Base-by-base conservation (phyloP, 2,329 filamentous ascomycete species). In the Parastagonospora avenae region DNA sequence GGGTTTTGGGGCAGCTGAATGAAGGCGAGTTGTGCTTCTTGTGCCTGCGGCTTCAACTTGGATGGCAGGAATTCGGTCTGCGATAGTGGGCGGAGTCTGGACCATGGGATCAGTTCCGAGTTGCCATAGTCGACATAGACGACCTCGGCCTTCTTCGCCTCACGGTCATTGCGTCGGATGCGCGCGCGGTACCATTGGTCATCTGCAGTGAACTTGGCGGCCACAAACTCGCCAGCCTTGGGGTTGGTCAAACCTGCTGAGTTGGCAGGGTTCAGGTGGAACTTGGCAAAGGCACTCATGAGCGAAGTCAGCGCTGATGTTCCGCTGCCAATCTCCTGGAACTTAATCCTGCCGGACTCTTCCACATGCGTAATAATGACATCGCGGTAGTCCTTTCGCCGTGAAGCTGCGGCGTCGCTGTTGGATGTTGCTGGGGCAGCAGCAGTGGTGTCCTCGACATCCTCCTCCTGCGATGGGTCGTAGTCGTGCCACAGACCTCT, bases 41-140 rank as follows among this genome's bases (percentile, higher is more conserved):
- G 77, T 3, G 94, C 94, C 78, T 97, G 94, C 0, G 90, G 79
- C 76, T 90, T 92, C 52, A 99, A 85, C 75, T 89, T 92, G 28
- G 65, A 63, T 4, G 84, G 79, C 36, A 85, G 85, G 80, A 97
- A 99, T 65, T 92, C 88, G 12, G 85, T 76, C 69, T 91, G 86
- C 43, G 87, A 84, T 42, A 99, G 83, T n/a, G 91, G 82, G 27
- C 94, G 89, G 37, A 99, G 85, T 60, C 85, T 83, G 19, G 86
- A 83, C 92, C 93, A 99, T 0, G 92, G 85, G 50, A 96, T 81
- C 69, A 87, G 88, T 76, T 99, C 94, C 48, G 85, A 88, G 82
- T 99, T 99, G 65, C 94, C 94, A 75, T 95, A 99, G 79, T 99
- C 94, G 56, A 99, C 85, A 76, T 96, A 99, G 39, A 95, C 79